Conservation (phyloP, 176 grass and related monocot species). For the Bromus sterilis region DNA sequence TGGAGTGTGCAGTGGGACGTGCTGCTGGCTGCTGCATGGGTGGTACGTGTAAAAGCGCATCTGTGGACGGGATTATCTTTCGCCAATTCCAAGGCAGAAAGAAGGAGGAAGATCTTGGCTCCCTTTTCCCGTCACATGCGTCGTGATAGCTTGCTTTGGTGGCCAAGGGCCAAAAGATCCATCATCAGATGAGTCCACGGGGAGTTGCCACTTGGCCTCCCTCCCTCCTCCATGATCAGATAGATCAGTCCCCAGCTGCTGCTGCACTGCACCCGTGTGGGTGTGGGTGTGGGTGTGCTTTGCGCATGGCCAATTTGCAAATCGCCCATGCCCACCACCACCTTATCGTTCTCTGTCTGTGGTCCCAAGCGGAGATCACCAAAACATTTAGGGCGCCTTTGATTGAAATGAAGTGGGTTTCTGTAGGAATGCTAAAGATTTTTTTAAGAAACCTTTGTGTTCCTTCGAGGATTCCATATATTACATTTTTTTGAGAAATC, state of each 20-base stretch:
- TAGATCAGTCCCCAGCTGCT: neutral
- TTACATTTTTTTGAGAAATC: too few species aligned
- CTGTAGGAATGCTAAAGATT: too few species aligned
- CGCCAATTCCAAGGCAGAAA: neutral
- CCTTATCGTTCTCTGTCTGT: constrained; percentile 13
- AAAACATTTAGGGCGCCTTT: neutral
- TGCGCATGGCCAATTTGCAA: neutral
- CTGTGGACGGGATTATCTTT: neutral
- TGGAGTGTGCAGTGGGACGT: neutral
- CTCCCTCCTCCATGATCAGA: neutral
- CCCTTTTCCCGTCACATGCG: neutral
- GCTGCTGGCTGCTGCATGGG: neutral
- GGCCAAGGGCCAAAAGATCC: neutral
- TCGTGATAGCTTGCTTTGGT: neutral
- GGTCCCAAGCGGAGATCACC: neutral
- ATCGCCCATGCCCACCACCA: neutral
- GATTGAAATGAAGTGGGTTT: neutral
- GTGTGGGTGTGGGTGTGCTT: neutral
- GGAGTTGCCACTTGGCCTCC: neutral
- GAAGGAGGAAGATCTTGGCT: neutral
- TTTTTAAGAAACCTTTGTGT: too few species aligned
- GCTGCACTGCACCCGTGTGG: neutral
- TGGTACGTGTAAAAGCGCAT: neutral
- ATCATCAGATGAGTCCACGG: too few species aligned
- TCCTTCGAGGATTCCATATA: too few species aligned